Evolutionary conservation across 2,329 filamentous ascomycete species (phyloP), one percentile per base, ranked within the genome.

Genomic region (Leptographium procerum): DNA sequence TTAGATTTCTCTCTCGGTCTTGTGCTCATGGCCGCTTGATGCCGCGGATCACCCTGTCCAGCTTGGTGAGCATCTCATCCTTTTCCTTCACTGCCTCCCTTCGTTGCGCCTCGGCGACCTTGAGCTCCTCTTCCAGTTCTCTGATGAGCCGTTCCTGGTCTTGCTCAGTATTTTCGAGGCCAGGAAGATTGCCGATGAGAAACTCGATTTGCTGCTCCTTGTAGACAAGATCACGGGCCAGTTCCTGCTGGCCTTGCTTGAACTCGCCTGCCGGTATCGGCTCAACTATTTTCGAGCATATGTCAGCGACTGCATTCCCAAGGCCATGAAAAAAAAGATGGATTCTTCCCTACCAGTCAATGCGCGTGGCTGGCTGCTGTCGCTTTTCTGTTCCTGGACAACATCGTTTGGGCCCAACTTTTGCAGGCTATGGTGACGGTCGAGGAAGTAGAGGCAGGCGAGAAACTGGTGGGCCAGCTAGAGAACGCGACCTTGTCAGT

Each of bases 181-280:
- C 89, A 0, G 89, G 89, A 2, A 95, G 76, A 26, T 80, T 82
- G 19, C 84, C 86, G 59, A 92, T 88, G 53, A 94, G 74, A 51
- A 82, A 77, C 69, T 94, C 89, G 61, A 94, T 90, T 73, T 92
- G 87, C 72, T 91, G 88, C 66, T 91, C 86, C 67, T 91, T 90
- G 59, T 88, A 70, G 59, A 92, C 85, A 29, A 94, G 76, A 68
- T 92, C 89, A 61, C 82, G 81, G 43, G 88, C 87, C 57, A 94
- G 76, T 69, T 92, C 88, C 61, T 83, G 76, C 68, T 90, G 80
- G 52, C 85, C 82, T 3, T 81, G 79, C 58, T 80, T 77, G 71
- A 89, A 89, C 55, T 83, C 81, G 48, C 87, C 83, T 11, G 79
- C 71, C 0, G 82, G 75, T 29, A 86, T 76, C 3, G 85, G 79